Evolutionary conservation across 2,329 filamentous ascomycete genomes (phyloP).

Genomic region (Pochonia chlamydosporia): DNA sequence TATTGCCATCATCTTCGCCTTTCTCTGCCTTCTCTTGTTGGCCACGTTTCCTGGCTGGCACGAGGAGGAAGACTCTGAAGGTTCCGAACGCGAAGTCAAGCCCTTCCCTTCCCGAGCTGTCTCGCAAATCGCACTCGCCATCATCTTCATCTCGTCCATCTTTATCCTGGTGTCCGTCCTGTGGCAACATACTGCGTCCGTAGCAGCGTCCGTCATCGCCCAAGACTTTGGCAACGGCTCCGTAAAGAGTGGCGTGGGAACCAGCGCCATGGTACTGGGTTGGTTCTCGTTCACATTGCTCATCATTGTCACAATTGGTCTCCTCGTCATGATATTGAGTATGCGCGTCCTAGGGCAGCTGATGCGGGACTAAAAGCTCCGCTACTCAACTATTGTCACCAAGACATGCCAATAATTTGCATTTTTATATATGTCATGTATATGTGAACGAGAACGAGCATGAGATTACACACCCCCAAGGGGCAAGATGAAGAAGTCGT

Average conservation of each 20-base stretch:
- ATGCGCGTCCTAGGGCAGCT: slow-evolving; percentile 70
- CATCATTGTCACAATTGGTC: slow-evolving; percentile 90
- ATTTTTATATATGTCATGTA: slow-evolving; percentile 5
- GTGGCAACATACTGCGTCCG: slow-evolving; percentile 94
- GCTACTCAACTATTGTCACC: not conserved
- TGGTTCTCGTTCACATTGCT: slow-evolving; percentile 95
- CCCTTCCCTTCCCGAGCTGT: slow-evolving; percentile 90
- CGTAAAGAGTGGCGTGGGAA: slow-evolving; percentile 83
- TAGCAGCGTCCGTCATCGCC: slow-evolving; percentile 88
- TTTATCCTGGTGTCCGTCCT: slow-evolving; percentile 70
- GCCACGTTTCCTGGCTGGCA: slow-evolving; percentile 98
- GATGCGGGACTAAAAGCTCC: slow-evolving; percentile 22
- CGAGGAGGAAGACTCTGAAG: slow-evolving; percentile 75
- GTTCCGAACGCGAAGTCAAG: slow-evolving; percentile 85
- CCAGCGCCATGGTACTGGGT: slow-evolving; percentile 90
- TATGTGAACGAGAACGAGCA: slow-evolving; percentile 5
- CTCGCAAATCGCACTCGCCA: slow-evolving; percentile 84
- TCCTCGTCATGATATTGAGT: slow-evolving; percentile 95
- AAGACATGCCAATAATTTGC: slow-evolving; percentile 4
- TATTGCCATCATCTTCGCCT: slow-evolving; percentile 95
- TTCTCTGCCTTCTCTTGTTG: slow-evolving; percentile 89
- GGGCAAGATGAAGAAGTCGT: slow-evolving; percentile 11
- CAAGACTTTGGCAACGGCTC: slow-evolving; percentile 89
- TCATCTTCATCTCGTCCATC: slow-evolving; percentile 76
- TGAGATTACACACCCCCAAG: slow-evolving; percentile 14